A percentile compares a stretch with the other conserved stretches of the same genome.
Conservation (phyloP, 1,284 basidiomycete genomes). For the Leccinum huronense region DNA sequence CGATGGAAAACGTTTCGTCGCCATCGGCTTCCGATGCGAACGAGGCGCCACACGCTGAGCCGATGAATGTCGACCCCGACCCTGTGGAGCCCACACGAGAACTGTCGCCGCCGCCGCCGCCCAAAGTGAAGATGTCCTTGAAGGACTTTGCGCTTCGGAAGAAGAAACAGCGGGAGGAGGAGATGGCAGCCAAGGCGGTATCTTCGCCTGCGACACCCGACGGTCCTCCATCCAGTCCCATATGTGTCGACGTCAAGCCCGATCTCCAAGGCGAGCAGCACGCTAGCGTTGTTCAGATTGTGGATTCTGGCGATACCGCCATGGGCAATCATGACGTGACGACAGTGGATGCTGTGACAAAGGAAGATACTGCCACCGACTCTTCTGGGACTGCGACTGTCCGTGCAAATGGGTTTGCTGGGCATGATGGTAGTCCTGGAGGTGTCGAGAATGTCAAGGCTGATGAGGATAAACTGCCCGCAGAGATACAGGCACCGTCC, state of each 20-base stretch:
- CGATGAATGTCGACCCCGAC: slow-evolving; percentile 13
- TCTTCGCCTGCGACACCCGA: slow-evolving; percentile 27
- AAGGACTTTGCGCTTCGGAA: slow-evolving; percentile 49
- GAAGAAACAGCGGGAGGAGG: slow-evolving; percentile 45
- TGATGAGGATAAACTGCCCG: background rate
- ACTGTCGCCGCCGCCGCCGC: slow-evolving; percentile 28
- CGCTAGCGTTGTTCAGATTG: background rate
- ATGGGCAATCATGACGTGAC: slow-evolving; percentile 16
- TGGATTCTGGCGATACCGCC: background rate
- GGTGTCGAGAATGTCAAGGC: background rate
- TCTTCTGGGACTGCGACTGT: background rate
- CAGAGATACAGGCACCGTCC: slow-evolving; percentile 1
- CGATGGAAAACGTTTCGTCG: slow-evolving; percentile 1
- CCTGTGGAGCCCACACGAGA: slow-evolving; percentile 15
- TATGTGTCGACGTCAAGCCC: slow-evolving; percentile 14
- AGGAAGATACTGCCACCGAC: slow-evolving; percentile 1
- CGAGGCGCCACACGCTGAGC: slow-evolving; percentile 14
- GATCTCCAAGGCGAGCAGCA: slow-evolving; percentile 17
- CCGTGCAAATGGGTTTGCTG: slow-evolving; percentile 7
- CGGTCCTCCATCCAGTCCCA: slow-evolving; percentile 22
- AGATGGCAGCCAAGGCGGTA: slow-evolving; percentile 32
- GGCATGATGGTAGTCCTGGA: background rate
- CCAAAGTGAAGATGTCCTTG: slow-evolving; percentile 46
- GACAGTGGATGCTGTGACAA: slow-evolving; percentile 8
- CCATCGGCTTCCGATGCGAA: slow-evolving; percentile 1